These are phyloP conservation scores for Camellia oleifera DNA, from an alignment of 179 eudicot species.

Conservation along the genomic window DNA sequence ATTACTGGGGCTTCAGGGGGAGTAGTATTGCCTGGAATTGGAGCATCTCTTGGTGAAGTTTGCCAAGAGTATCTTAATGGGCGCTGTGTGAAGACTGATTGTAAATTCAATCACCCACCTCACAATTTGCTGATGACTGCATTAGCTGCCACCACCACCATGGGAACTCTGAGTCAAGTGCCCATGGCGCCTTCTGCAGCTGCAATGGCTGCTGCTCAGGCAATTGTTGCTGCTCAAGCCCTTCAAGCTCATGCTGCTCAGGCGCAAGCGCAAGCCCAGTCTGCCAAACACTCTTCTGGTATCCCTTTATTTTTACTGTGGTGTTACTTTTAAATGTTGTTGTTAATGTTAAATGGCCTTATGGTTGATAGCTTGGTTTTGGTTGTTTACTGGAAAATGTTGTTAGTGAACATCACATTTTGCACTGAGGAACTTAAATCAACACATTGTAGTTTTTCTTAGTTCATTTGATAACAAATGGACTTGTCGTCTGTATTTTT, in stretches of 20 bases:
- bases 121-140: constrained; percentile 86
- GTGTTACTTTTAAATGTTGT: not conserved
- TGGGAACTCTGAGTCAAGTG: constrained; percentile 91
- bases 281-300: constrained; percentile 65
- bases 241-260: constrained; percentile 95
- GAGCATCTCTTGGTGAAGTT: constrained; percentile 90
- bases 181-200: constrained; percentile 99
- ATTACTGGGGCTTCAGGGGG: constrained; percentile 89
- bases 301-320: constrained; percentile 13
- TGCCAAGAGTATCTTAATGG: constrained; percentile 88
- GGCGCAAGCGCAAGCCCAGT: constrained; percentile 51
- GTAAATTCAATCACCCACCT: constrained; percentile 86
- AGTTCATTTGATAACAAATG: not conserved
- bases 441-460: not conserved
- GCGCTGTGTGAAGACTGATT: constrained; percentile 76
- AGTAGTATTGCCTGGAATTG: constrained; percentile 87
- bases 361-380: not conserved
- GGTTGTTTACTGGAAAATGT: not conserved
- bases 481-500: not conserved
- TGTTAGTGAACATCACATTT: not conserved
- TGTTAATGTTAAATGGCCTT: not conserved
- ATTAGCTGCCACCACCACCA: constrained; percentile 75
- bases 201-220: constrained; percentile 99
- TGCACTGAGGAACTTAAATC: not conserved
- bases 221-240: constrained; percentile 98